phyloP scores from a whole-genome alignment of 805 yeast species.

The Hanseniaspora singularis region DNA sequence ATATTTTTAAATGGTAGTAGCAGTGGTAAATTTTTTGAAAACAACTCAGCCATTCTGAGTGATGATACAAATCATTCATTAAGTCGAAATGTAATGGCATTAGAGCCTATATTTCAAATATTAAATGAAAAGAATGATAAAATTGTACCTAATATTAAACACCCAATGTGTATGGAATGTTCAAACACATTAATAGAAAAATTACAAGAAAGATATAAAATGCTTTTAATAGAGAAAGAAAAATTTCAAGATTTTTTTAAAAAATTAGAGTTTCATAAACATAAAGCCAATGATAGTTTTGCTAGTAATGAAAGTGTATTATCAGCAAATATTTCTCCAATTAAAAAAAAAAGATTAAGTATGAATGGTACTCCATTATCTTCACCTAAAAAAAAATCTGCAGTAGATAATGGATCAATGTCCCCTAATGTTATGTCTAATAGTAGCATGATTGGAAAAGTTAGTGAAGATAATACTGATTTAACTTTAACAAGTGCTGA shows the following conservation, averaged over 20 bases:
- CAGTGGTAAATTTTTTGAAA: no score
- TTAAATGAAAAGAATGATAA: conserved; percentile 33
- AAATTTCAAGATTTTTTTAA: conserved; percentile 61
- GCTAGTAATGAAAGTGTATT: conserved; percentile 33
- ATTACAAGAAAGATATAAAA: conserved; percentile 58
- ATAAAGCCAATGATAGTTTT: conserved; percentile 26
- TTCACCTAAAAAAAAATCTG: conserved; percentile 1
- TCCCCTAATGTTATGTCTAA: no score
- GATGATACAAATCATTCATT: conserved; percentile 28
- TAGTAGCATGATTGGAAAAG: no score
- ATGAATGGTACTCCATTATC: conserved; percentile 16
- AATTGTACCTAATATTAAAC: conserved; percentile 61
- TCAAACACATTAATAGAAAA: conserved; percentile 52
- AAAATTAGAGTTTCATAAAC: conserved; percentile 48
- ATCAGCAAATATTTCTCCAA: conserved; percentile 35
- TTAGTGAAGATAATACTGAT: conserved; percentile 29
- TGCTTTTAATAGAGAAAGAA: conserved; percentile 64
- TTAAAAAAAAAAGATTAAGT: conserved; percentile 28
- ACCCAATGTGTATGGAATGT: conserved; percentile 84
- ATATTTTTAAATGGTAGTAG: background rate
- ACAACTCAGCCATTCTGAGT: no score
- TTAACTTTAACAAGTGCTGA: conserved; percentile 36
- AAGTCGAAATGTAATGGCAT: conserved; percentile 39
- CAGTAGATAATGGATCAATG: no score
- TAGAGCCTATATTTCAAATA: conserved; percentile 58